Percentiles rank a stretch among this genome's conserved stretches.
Conservation (phyloP, 2,329 filamentous ascomycete species). For the Neonectria hederae region DNA sequence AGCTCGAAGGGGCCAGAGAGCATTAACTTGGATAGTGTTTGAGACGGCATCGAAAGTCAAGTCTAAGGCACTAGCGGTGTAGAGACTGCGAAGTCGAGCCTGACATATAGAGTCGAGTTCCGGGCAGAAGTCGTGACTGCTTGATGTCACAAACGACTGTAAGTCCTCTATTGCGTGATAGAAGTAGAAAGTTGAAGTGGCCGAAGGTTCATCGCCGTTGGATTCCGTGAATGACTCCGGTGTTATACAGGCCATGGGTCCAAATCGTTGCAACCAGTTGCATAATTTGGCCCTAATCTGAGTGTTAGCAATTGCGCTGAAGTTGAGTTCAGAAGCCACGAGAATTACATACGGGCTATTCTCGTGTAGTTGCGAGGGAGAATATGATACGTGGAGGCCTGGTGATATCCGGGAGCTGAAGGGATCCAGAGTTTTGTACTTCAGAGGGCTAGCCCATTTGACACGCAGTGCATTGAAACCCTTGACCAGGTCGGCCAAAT, state of each 20-base stretch:
- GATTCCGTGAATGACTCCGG: slow-evolving; percentile 67
- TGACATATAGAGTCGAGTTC: slow-evolving; percentile 59
- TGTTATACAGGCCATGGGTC: slow-evolving; percentile 62
- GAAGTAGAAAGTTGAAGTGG: slow-evolving; percentile 71
- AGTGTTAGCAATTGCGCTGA: slow-evolving; percentile 3
- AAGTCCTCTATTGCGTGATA: slow-evolving; percentile 71
- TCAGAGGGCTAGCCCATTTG: slow-evolving; percentile 73
- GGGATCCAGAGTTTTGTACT: slow-evolving; percentile 71
- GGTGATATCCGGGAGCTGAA: slow-evolving; percentile 79
- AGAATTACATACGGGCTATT: slow-evolving; percentile 36
- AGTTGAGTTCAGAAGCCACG: not conserved
- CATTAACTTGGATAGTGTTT: slow-evolving; percentile 71
- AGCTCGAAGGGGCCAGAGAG: slow-evolving; percentile 65
- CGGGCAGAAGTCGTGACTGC: slow-evolving; percentile 62
- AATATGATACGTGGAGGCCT: slow-evolving; percentile 84
- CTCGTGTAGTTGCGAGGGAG: slow-evolving; percentile 53
- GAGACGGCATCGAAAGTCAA: slow-evolving; percentile 78
- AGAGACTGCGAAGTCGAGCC: slow-evolving; percentile 53
- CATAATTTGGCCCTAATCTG: slow-evolving; percentile 62
- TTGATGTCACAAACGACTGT: slow-evolving; percentile 61
- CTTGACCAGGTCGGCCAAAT: slow-evolving; percentile 70
- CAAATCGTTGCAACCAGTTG: slow-evolving; percentile 67
- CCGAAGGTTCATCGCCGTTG: slow-evolving; percentile 43
- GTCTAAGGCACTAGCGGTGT: slow-evolving; percentile 73
- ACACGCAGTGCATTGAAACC: slow-evolving; percentile 78